Conservation (phyloP, 805 yeast species). For the Barnettozyma populi region DNA sequence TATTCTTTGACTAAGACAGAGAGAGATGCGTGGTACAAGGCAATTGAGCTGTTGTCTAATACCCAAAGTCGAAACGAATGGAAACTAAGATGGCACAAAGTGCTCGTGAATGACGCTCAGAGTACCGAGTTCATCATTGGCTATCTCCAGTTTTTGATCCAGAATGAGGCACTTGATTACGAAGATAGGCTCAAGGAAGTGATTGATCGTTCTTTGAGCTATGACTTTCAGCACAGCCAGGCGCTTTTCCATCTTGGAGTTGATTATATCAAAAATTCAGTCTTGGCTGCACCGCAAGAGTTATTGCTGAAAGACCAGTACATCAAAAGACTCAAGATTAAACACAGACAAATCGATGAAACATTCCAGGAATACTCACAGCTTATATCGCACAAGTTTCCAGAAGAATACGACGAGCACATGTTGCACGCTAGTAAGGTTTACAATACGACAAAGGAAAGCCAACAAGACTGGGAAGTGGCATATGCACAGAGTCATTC, state of each 20-base stretch:
- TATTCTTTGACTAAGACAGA: not conserved
- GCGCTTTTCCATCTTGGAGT: not conserved
- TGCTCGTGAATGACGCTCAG: not conserved
- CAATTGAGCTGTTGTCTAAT: not conserved
- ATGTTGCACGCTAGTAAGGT: slow-evolving; percentile 34
- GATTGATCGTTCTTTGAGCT: not conserved
- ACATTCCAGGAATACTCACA: slow-evolving; percentile 36
- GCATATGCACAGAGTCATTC: slow-evolving; percentile 24
- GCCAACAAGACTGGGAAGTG: slow-evolving; percentile 29
- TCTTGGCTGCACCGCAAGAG: not conserved
- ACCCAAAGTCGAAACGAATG: not conserved
- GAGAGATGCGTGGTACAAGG: not conserved
- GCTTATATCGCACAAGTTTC: slow-evolving; percentile 31
- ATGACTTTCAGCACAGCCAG: slow-evolving; percentile 9
- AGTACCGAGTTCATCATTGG: not conserved
- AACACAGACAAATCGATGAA: slow-evolving; percentile 37
- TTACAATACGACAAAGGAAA: slow-evolving; percentile 27
- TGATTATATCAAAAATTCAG: not conserved
- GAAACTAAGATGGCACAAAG: not conserved
- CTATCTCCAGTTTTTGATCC: not conserved
- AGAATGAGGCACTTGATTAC: not conserved
- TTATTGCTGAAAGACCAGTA: slow-evolving; percentile 1
- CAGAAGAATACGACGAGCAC: slow-evolving; percentile 28
- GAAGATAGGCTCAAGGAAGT: not conserved
- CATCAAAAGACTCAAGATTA: slow-evolving; percentile 31